These are phyloP conservation scores for Pyrenopolyporus hunteri DNA, from an alignment of 495 filamentous ascomycete species.

Conservation along the genomic window DNA sequence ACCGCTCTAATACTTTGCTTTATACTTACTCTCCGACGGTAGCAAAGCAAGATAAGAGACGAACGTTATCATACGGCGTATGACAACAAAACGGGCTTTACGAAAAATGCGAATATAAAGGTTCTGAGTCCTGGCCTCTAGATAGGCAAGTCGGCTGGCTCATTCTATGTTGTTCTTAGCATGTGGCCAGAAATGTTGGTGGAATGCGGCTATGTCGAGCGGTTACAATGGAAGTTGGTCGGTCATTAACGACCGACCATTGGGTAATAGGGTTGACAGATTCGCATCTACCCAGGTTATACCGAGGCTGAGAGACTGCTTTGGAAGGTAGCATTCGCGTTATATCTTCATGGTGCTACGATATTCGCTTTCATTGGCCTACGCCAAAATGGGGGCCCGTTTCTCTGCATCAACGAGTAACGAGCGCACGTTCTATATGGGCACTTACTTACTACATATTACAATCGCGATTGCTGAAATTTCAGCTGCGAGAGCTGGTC, in stretches of 20 bases:
- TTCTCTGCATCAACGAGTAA: slow-evolving; percentile 28
- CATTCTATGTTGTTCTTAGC: not conserved
- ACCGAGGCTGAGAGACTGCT: slow-evolving; percentile 37
- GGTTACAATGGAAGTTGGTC: slow-evolving; percentile 20
- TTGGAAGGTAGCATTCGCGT: slow-evolving; percentile 35
- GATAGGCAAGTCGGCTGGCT: not conserved
- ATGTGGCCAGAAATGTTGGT: slow-evolving; percentile 7
- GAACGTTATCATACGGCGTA: too few species aligned
- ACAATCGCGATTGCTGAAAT: not conserved
- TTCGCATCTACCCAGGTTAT: slow-evolving; percentile 1
- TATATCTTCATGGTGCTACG: slow-evolving; percentile 28
- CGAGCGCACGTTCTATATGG: slow-evolving; percentile 21
- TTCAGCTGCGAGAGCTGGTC: slow-evolving; percentile 8
- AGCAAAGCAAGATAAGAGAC: too few species aligned
- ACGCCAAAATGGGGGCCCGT: slow-evolving; percentile 5
- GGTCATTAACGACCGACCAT: not conserved
- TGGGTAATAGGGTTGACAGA: slow-evolving; percentile 18
- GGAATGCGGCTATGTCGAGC: slow-evolving; percentile 16
- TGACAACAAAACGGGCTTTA: not conserved
- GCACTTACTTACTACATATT: slow-evolving; percentile 39
- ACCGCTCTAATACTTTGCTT: too few species aligned
- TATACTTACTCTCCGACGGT: too few species aligned
- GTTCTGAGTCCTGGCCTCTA: not conserved
- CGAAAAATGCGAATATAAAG: not conserved
- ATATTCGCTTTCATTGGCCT: slow-evolving; percentile 24